These are phyloP conservation scores for Dictyostelium firmibasis DNA, from an alignment of 78 protist genomes.

Conservation along the genomic window DNA sequence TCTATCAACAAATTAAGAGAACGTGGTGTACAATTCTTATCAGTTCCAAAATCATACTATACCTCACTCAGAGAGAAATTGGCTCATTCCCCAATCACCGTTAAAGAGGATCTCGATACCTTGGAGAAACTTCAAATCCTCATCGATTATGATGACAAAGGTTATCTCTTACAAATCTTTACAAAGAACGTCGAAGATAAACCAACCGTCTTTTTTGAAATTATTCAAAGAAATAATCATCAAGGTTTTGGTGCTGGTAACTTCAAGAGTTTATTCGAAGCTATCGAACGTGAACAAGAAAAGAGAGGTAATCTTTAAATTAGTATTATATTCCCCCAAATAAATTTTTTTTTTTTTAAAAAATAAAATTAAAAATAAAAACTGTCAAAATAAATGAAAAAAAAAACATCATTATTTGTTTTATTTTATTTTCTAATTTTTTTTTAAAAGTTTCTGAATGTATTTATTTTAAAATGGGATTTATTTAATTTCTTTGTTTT, in stretches of 20 bases:
- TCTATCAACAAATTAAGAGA: constrained; percentile 52
- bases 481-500: neutral
- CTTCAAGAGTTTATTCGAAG: constrained; percentile 92
- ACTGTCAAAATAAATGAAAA: too few relatives aligned
- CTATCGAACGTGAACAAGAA: constrained; percentile 87
- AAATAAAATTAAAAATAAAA: too few relatives aligned
- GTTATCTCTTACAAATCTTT: constrained; percentile 96
- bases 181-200: constrained; percentile 92
- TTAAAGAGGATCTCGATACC: constrained; percentile 86
- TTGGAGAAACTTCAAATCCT: constrained; percentile 86
- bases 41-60: constrained; percentile 89
- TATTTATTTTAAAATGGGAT: too few relatives aligned
- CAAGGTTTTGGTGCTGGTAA: constrained; percentile 94
- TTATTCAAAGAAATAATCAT: constrained; percentile 90
- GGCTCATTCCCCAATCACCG: constrained; percentile 57
- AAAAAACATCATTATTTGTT: too few relatives aligned
- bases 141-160: constrained; percentile 94
- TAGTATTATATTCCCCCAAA: too few relatives aligned
- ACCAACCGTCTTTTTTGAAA: constrained; percentile 96
- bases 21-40: constrained; percentile 93
- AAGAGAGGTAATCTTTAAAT: constrained; percentile 52
- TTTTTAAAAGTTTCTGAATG: too few relatives aligned
- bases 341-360: too few relatives aligned
- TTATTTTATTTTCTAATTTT: too few relatives aligned
- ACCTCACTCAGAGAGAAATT: constrained; percentile 70